Conservation (phyloP, 805 yeast genomes). For the Starmerella cellae region DNA sequence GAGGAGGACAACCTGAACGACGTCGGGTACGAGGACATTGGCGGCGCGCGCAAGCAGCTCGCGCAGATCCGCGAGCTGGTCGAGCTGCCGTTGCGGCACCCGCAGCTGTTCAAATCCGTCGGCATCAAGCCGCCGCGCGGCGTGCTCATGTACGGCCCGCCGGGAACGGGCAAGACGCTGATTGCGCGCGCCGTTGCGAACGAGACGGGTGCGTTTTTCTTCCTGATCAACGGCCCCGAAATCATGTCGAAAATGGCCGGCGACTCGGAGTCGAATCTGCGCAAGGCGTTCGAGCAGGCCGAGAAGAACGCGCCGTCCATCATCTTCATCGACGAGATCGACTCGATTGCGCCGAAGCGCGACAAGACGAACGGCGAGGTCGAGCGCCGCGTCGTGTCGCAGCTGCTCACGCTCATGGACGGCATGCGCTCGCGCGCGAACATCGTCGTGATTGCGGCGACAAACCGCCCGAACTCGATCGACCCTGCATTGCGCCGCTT, state of each 20-base stretch:
- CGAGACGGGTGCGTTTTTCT: constrained; percentile 98
- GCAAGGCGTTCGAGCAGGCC: constrained; percentile 98
- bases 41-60: constrained; percentile 98
- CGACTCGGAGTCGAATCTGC: constrained; percentile 90
- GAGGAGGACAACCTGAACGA: constrained; percentile 94
- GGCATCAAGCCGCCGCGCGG: constrained; percentile 99
- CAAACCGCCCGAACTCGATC: constrained; percentile 74
- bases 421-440: constrained; percentile 99
- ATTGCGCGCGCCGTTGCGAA: constrained; percentile 99
- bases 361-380: constrained; percentile 99
- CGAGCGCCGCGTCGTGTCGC: constrained; percentile 98
- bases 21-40: constrained; percentile 97
- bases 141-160: constrained; percentile 88
- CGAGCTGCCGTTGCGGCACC: constrained; percentile 95
- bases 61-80: constrained; percentile 98
- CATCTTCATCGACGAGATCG: constrained; percentile 96
- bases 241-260: constrained; percentile 99
- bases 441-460: constrained; percentile 96
- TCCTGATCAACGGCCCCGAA: constrained; percentile 96
- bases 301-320: constrained; percentile 97
- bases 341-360: constrained; percentile 98
- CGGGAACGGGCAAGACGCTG: constrained; percentile 98
- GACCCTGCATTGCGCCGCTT: constrained; percentile 78
- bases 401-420: constrained; percentile 93
- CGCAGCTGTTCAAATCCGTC: constrained; percentile 91